A percentile compares a stretch with the other conserved stretches of the same genome.
Evolutionary conservation across 225 moss, liverwort and hornwort genomes (phyloP).

Genomic region (Physcomitrium patens): DNA sequence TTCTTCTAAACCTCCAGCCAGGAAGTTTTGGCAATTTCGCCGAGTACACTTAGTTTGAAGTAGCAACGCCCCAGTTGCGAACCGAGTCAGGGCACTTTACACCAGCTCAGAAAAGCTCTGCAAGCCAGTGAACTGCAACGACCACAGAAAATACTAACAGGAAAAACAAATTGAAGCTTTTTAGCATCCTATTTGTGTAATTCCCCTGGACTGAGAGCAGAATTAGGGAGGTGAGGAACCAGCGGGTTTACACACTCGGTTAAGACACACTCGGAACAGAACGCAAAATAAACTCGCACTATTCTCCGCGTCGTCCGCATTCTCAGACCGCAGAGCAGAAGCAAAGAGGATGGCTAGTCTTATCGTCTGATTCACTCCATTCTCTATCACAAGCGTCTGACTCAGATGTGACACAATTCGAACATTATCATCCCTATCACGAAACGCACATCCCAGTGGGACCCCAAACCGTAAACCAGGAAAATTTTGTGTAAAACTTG

Average conservation of each 20-base stretch:
- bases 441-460: no score
- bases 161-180: conserved; percentile 41
- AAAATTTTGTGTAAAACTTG: no score
- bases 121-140: conserved; percentile 12
- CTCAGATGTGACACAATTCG: conserved; percentile 29
- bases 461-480: no score
- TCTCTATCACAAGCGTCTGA: conserved; percentile 25
- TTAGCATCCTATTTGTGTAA: conserved; percentile 51
- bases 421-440: not conserved
- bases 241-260: conserved; percentile 33
- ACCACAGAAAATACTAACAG: conserved; percentile 52
- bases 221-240: conserved; percentile 15
- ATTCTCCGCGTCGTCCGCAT: conserved; percentile 5
- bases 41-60: conserved; percentile 20
- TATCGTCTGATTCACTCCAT: conserved; percentile 31
- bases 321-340: conserved; percentile 11
- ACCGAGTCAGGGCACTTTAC: not conserved
- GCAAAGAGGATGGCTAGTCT: not conserved
- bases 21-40: conserved; percentile 21
- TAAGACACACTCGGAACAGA: not conserved
- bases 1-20: conserved; percentile 20
- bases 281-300: conserved; percentile 17
- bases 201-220: conserved; percentile 7
- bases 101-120: conserved; percentile 18
- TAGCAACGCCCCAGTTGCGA: not conserved